Conservation (phyloP, 163 green algal genomes). For the Chlorella variabilis region DNA sequence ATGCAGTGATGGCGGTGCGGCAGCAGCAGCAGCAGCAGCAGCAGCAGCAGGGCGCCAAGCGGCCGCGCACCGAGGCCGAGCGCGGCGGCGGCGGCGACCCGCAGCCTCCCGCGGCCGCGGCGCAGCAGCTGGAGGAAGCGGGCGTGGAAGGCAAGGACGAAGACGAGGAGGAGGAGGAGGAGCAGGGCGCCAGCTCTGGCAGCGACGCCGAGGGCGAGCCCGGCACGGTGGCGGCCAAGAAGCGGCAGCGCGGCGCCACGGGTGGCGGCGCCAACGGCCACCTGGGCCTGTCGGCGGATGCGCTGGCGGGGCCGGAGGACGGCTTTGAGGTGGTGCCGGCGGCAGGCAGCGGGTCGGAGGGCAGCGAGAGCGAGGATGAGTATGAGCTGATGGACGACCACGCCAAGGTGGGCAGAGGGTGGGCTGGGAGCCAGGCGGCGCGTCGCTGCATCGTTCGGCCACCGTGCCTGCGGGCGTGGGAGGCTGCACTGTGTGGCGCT, state of each 20-base stretch:
- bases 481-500: too few relatives aligned
- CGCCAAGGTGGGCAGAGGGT: slow-evolving; percentile 46
- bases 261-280: not conserved
- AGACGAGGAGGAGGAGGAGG: too few relatives aligned
- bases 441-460: not conserved
- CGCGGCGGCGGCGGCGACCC: not conserved
- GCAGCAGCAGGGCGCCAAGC: slow-evolving; percentile 17
- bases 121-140: not conserved
- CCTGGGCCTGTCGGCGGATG: slow-evolving; percentile 14
- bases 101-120: not conserved
- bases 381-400: slow-evolving; percentile 83
- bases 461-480: too few relatives aligned
- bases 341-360: slow-evolving; percentile 39
- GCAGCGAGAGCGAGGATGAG: slow-evolving; percentile 73
- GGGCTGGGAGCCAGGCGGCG: too few relatives aligned
- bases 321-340: slow-evolving; percentile 82
- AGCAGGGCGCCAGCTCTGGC: slow-evolving; percentile 10
- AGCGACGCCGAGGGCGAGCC: slow-evolving; percentile 17
- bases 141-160: too few relatives aligned
- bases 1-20: not conserved
- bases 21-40: slow-evolving; percentile 1
- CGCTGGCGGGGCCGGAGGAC: slow-evolving; percentile 18
- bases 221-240: slow-evolving; percentile 6
- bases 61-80: not conserved
- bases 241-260: not conserved